These are phyloP conservation scores for Neospermospora avenae DNA, from an alignment of 2,329 filamentous ascomycete species.

Conservation along the genomic window DNA sequence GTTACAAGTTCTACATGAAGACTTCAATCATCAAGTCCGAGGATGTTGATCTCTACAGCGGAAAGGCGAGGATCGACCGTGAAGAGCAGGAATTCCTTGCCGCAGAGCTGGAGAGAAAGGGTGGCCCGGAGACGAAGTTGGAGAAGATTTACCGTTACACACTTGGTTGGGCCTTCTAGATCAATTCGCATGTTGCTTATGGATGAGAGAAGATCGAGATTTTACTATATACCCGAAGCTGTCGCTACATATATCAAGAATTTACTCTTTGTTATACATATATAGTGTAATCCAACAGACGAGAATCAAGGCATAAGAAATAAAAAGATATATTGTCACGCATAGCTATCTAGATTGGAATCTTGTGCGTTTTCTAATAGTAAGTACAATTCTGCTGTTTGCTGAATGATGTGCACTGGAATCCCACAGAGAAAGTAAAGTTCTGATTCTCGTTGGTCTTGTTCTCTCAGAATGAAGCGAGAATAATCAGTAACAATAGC, in stretches of 20 bases:
- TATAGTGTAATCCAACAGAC: neutral
- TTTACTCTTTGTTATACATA: neutral
- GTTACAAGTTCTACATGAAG: conserved; percentile 47
- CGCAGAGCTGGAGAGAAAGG: conserved; percentile 19
- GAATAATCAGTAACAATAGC: too few species aligned
- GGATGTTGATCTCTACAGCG: conserved; percentile 53
- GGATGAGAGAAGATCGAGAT: neutral
- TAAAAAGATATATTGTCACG: too few species aligned
- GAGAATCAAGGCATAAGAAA: neutral
- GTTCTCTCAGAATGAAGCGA: too few species aligned
- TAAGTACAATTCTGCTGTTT: too few species aligned
- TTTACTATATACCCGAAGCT: neutral
- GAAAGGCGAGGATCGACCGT: conserved; percentile 56
- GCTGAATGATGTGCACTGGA: too few species aligned
- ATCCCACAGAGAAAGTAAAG: too few species aligned
- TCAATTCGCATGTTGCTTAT: neutral
- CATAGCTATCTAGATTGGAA: too few species aligned
- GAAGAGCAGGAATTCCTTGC: conserved; percentile 48
- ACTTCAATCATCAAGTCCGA: conserved; percentile 44
- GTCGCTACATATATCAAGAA: neutral
- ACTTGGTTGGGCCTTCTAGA: conserved; percentile 25
- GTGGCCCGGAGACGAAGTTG: conserved; percentile 22
- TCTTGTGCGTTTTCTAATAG: too few species aligned
- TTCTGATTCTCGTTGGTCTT: too few species aligned
- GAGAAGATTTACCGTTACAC: conserved; percentile 28